Conservation (phyloP, 2,329 filamentous ascomycete genomes). For the Seiridium cupressi region DNA sequence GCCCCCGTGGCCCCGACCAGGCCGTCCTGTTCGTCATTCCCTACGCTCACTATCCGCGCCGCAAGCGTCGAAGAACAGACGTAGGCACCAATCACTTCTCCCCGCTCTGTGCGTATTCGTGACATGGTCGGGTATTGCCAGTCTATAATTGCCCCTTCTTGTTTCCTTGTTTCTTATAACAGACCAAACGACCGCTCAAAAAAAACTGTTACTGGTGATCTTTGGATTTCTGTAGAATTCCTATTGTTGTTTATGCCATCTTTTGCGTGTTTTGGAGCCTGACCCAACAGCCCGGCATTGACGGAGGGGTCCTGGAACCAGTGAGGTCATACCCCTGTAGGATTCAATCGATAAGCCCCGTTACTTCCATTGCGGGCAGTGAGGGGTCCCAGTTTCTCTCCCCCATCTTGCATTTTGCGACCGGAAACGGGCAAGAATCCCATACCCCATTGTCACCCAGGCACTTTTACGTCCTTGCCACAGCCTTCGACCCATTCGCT, state of each 20-base stretch:
- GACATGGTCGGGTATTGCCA: neutral
- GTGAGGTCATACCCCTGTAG: conserved; percentile 5
- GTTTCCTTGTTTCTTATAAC: no score
- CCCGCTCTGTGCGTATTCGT: neutral
- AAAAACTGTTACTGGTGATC: neutral
- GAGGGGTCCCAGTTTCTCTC: conserved; percentile 3
- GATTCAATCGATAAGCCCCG: conserved; percentile 4
- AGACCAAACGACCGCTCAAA: neutral
- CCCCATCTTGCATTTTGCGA: neutral
- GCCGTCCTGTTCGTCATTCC: conserved; percentile 1
- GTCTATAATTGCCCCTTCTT: no score
- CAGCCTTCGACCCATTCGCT: neutral
- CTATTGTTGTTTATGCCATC: neutral
- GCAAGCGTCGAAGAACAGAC: neutral
- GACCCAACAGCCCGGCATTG: neutral
- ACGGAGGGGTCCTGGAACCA: neutral
- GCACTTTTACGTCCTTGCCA: neutral
- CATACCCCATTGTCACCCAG: neutral
- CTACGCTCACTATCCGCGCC: neutral
- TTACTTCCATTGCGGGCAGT: neutral
- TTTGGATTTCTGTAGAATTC: neutral
- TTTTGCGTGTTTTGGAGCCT: neutral
- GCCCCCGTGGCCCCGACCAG: neutral
- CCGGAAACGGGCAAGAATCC: conserved; percentile 2
- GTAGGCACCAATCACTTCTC: neutral